Evolutionary conservation across 2,329 filamentous ascomycete genomes (phyloP).

Genomic region (Thelonectria rubi): DNA sequence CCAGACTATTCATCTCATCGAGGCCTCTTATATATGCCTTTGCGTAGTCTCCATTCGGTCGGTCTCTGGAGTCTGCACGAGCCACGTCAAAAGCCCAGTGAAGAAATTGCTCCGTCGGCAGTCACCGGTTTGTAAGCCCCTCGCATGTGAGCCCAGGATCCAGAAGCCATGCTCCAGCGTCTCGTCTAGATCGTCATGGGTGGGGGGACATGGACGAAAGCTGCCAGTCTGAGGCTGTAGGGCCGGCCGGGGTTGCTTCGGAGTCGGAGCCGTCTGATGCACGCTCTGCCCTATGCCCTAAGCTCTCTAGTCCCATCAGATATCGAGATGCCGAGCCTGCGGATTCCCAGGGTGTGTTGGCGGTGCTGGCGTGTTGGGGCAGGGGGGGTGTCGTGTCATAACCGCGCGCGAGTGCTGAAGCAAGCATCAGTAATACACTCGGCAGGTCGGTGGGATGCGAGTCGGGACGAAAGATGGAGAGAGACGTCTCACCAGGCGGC

Average conservation of each 20-base stretch:
- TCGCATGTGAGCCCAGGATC: not conserved
- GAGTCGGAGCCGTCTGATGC: not conserved
- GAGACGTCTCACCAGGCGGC: not conserved
- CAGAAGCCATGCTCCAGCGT: not conserved
- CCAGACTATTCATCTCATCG: not conserved
- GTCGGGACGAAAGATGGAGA: not conserved
- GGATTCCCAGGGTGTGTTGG: not conserved
- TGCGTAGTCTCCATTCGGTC: not conserved
- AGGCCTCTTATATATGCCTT: not conserved
- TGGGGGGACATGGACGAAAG: not conserved
- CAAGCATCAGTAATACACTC: conserved; percentile 8
- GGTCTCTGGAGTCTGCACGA: not conserved
- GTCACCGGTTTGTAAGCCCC: not conserved
- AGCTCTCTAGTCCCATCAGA: not conserved
- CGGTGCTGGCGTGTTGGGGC: conserved; percentile 4
- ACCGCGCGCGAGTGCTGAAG: conserved; percentile 9
- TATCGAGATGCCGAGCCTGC: not conserved
- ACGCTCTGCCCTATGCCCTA: not conserved
- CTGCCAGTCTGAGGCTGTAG: too few relatives aligned
- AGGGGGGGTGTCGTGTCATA: conserved; percentile 6
- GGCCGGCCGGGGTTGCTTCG: not conserved
- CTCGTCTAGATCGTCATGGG: not conserved
- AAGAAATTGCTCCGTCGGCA: not conserved
- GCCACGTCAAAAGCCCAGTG: not conserved
- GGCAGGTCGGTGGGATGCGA: conserved; percentile 5